Evolutionary conservation across 305 asterid genomes (phyloP).

Genomic region (Fraxinus sp.): DNA sequence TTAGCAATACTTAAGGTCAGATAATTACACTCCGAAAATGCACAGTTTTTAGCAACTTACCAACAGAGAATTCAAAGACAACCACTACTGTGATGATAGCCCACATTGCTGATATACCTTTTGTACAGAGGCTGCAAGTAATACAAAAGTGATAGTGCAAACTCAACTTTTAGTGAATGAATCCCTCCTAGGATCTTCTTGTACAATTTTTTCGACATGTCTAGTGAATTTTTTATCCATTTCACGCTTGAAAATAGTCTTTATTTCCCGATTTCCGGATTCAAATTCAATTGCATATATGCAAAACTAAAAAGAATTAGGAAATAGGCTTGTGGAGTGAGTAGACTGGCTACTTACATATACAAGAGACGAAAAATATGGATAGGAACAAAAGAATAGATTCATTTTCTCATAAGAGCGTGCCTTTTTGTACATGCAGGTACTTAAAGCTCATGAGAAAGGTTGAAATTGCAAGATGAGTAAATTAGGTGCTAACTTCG

Average conservation of each 20-base stretch:
- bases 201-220: slow-evolving; percentile 18
- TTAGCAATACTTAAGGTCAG: background rate
- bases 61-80: slow-evolving; percentile 49
- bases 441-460: slow-evolving; percentile 20
- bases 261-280: slow-evolving; percentile 5
- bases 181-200: slow-evolving; percentile 46
- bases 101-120: slow-evolving; percentile 43
- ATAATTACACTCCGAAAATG: background rate
- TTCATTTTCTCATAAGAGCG: background rate
- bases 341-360: background rate
- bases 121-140: slow-evolving; percentile 37
- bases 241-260: background rate
- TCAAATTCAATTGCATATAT: slow-evolving; percentile 24
- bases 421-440: slow-evolving; percentile 24
- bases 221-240: slow-evolving; percentile 22
- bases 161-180: slow-evolving; percentile 42
- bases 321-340: background rate
- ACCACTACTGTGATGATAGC: slow-evolving; percentile 42
- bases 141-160: slow-evolving; percentile 37
- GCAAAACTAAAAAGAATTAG: background rate
- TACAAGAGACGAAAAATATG: slow-evolving; percentile 19
- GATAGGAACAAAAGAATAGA: background rate
- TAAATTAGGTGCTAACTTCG: background rate
- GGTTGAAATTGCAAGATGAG: background rate
- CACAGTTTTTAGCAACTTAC: slow-evolving; percentile 10